Conservation (phyloP, 2,329 filamentous ascomycete genomes). For the Akanthomyces lecanii region DNA sequence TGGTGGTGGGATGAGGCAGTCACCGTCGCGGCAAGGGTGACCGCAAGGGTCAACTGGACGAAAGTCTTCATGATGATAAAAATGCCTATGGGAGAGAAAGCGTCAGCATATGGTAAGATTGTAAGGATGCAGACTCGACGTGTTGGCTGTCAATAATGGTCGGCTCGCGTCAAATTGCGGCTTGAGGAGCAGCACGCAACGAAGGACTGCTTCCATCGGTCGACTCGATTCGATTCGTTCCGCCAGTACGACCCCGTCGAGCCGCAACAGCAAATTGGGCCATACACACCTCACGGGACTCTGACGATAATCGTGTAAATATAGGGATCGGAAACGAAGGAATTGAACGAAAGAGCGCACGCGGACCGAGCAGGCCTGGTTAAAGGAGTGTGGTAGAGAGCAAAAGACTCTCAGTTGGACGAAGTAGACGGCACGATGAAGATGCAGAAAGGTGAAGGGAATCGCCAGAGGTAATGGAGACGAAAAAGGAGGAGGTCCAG, state of each 20-base stretch:
- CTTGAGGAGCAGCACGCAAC: not conserved
- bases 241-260: not conserved
- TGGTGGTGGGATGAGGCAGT: conserved; percentile 60
- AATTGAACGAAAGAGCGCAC: conserved; percentile 30
- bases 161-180: too few species aligned
- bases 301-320: conserved; percentile 4
- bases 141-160: not conserved
- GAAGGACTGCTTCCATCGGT: not conserved
- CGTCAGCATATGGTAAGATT: not conserved
- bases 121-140: not conserved
- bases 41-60: conserved; percentile 43
- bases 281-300: conserved; percentile 4
- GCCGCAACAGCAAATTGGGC: not conserved
- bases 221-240: too few species aligned
- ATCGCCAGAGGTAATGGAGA: conserved; percentile 3
- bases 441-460: conserved; percentile 8
- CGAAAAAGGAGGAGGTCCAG: conserved; percentile 7
- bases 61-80: conserved; percentile 17
- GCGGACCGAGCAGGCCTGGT: conserved; percentile 24
- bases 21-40: conserved; percentile 47
- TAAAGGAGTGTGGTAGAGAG: conserved; percentile 57
- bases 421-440: conserved; percentile 27
- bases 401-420: conserved; percentile 48
- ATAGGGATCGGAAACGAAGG: conserved; percentile 23
- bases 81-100: not conserved